Evolutionary conservation across 805 yeast genomes (phyloP).

Genomic region (Allodekkera sacchari): DNA sequence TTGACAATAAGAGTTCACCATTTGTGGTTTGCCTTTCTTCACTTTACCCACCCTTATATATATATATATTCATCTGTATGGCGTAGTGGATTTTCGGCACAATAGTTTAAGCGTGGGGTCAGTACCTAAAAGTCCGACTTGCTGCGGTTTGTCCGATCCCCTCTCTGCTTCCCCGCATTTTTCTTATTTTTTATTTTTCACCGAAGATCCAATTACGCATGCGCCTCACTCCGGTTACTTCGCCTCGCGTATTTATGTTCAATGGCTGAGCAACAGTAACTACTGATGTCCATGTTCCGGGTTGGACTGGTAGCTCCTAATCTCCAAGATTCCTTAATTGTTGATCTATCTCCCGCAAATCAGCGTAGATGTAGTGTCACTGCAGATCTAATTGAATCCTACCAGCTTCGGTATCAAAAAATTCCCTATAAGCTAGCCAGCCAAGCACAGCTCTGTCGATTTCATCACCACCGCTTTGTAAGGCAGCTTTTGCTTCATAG

Average conservation of each 20-base stretch:
- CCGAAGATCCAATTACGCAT: background rate
- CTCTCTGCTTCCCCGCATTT: background rate
- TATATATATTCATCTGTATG: background rate
- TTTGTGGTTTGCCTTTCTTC: no score
- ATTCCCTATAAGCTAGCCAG: slow-evolving; percentile 12
- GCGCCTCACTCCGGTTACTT: background rate
- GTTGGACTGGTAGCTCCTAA: background rate
- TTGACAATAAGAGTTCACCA: no score
- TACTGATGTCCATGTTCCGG: no score
- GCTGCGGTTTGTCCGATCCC: background rate
- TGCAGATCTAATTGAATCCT: slow-evolving; percentile 32
- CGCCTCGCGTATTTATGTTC: no score
- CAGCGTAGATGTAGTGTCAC: slow-evolving; percentile 40
- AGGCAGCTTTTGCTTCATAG: slow-evolving; percentile 42
- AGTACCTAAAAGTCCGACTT: no score
- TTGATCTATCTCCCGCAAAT: slow-evolving; percentile 46
- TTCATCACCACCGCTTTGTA: slow-evolving; percentile 30
- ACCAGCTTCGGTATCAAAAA: slow-evolving; percentile 21
- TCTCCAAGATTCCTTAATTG: slow-evolving; percentile 8
- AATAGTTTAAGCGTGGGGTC: no score
- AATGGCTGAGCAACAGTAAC: no score
- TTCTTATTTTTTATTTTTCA: background rate
- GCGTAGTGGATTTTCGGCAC: no score
- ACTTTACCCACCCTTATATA: background rate
- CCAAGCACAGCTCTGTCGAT: slow-evolving; percentile 17